These are phyloP conservation scores for Coemansia nantahalensis DNA, from an alignment of 192 early-diverging fungal genomes.

Conservation along the genomic window DNA sequence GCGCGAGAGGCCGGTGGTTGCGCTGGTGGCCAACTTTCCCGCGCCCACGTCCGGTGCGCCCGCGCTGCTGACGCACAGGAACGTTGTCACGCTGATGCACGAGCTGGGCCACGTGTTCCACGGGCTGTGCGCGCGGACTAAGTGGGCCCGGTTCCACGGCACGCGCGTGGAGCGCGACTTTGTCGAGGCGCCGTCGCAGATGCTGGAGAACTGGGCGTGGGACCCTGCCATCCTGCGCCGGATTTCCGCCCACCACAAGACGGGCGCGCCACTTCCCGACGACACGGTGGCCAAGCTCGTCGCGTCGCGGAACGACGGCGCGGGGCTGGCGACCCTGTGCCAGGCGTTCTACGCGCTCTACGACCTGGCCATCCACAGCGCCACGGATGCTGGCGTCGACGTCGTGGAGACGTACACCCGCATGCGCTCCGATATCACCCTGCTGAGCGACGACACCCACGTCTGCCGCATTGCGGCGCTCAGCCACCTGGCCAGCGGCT, in stretches of 20 bases:
- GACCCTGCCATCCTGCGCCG: constrained; percentile 44
- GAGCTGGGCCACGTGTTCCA: constrained; percentile 65
- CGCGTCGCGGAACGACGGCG: too few species aligned
- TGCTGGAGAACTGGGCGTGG: constrained; percentile 73
- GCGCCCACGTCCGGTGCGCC: constrained; percentile 56
- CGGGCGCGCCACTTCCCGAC: constrained; percentile 58
- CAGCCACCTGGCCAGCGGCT: too few species aligned
- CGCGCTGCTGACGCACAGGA: constrained; percentile 66
- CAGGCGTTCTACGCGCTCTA: constrained; percentile 66
- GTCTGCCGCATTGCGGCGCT: too few species aligned
- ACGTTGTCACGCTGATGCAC: constrained; percentile 73
- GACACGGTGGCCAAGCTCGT: constrained; percentile 55
- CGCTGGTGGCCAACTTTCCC: constrained; percentile 59
- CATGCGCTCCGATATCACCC: too few species aligned
- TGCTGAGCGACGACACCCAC: too few species aligned
- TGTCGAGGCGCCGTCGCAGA: constrained; percentile 75
- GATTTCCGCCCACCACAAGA: constrained; percentile 61
- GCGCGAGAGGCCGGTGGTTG: constrained; percentile 53
- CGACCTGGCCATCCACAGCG: constrained; percentile 64
- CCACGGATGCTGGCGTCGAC: constrained; percentile 15
- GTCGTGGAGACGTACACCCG: too few species aligned
- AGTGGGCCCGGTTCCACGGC: constrained; percentile 64
- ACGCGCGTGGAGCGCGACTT: constrained; percentile 69
- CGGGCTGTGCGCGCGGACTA: constrained; percentile 60
- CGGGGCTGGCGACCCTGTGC: constrained; percentile 60